Evolutionary conservation across 78 protist genomes (phyloP), one percentile per base, ranked within the genome.

Genomic region (Protostelium mycophagum): DNA sequence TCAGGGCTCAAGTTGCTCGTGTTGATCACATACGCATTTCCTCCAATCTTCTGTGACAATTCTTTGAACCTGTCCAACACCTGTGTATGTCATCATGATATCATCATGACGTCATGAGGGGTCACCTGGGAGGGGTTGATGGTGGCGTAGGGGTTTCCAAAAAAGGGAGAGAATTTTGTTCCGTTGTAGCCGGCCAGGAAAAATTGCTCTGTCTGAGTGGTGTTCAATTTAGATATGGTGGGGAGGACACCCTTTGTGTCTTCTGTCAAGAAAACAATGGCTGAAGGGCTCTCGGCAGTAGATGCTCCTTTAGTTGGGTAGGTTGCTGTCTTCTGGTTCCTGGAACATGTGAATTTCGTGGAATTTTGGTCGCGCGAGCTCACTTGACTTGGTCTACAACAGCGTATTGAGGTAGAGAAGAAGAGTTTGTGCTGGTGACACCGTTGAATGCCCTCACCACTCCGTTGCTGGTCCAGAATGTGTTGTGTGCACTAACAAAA

Each of bases 141-240:
- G 73, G 73, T 25, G 73, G 73, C 5, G 16, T 51, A 51, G 31
- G 73, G 5, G 73, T 51, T 51, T 25, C 73, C 73, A 51, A 51
- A 51, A 16, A 51, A 51, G 73, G 73, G 73, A 51, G 73, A 25
- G 73, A 51, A 51, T 16, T 51, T 16, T 5, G 73, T 25, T 5
- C 73, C 73, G 73, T 51, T 51, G 73, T 51, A 51, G 73, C 73
- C 73, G 73, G 73, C 73, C 73, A 51, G 16, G 73, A 51, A 51
- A 51, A 25, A 51, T 51, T 51, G 73, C 73, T 25, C 31, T 25
- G 73, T 25, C 16, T 51, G 73, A 51, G 5, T 51, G 5, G 31
- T 51, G 73, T 51, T 51, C 73, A 51, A 51, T 51, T 51, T 51
- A 16, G 73, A 51, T 5, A 51, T 16, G 73, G 73, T 51, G 73